phyloP scores from a whole-genome alignment of 176 grass and related monocot species.

The Bonia amplexicaulis region DNA sequence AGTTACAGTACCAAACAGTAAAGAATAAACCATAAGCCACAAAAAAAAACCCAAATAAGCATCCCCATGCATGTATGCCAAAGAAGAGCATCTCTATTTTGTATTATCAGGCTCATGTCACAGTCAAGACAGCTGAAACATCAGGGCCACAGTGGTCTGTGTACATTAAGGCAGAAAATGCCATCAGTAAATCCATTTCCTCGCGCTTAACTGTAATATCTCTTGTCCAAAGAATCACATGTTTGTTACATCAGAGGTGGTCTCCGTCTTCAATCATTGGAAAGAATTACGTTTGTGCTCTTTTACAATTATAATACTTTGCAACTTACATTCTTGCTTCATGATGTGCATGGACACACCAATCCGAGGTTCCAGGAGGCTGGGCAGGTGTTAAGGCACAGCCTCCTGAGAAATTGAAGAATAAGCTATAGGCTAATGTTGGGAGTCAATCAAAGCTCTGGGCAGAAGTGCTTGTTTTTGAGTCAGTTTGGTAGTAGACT shows the following conservation, averaged over 20 bases:
- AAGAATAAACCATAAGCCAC: no score
- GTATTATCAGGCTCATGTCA: background rate
- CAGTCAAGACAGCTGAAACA: slow-evolving; percentile 12
- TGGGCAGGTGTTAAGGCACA: slow-evolving; percentile 26
- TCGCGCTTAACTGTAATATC: background rate
- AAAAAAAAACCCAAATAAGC: no score
- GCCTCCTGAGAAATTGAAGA: slow-evolving; percentile 16
- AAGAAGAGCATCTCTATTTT: background rate
- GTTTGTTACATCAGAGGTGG: slow-evolving; percentile 19
- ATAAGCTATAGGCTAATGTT: slow-evolving; percentile 26
- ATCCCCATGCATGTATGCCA: background rate
- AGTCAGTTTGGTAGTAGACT: slow-evolving; percentile 78
- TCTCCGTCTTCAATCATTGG: background rate
- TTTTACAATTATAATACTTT: slow-evolving; percentile 15
- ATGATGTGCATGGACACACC: background rate
- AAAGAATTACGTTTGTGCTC: slow-evolving; percentile 17
- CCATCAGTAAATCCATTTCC: background rate
- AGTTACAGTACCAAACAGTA: no score
- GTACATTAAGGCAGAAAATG: background rate
- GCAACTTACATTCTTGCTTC: slow-evolving; percentile 27
- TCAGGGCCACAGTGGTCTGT: background rate
- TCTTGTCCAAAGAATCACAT: slow-evolving; percentile 23
- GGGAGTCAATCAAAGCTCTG: slow-evolving; percentile 37
- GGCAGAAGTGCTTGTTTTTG: slow-evolving; percentile 31
- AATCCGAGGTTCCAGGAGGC: slow-evolving; percentile 11